A percentile compares a stretch with the other conserved stretches of the same genome.
These are phyloP conservation scores for Lathyrus oleraceus DNA, from an alignment of 306 rosid genomes.

Conservation along the genomic window DNA sequence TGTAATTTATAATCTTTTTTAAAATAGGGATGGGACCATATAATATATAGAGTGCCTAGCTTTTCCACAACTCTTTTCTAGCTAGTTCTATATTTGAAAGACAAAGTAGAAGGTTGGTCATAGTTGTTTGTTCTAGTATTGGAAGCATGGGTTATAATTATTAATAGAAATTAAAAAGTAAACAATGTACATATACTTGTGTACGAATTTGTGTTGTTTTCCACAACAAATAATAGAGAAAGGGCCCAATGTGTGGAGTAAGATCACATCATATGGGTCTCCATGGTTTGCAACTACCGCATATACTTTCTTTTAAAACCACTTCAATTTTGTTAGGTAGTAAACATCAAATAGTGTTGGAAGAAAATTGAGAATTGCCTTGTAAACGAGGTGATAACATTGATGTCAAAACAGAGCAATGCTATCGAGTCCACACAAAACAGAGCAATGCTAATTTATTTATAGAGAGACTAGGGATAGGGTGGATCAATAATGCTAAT, in stretches of 20 bases:
- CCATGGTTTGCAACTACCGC: constrained; percentile 36
- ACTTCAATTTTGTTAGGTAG: constrained; percentile 40
- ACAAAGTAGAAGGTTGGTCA: constrained; percentile 26
- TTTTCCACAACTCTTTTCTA: constrained; percentile 27
- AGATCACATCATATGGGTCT: constrained; percentile 54
- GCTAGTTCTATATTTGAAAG: constrained; percentile 26
- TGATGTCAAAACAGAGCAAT: neutral
- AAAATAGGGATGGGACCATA: constrained; percentile 42
- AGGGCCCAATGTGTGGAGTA: constrained; percentile 26
- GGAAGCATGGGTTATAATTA: neutral
- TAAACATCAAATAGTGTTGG: constrained; percentile 38
- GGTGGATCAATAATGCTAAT: too few species aligned
- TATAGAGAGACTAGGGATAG: too few species aligned
- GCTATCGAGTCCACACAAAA: too few species aligned
- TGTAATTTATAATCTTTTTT: constrained; percentile 29
- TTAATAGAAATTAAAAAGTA: neutral
- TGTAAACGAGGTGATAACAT: neutral
- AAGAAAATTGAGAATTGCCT: neutral
- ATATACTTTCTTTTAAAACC: constrained; percentile 52
- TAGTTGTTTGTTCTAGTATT: constrained; percentile 11
- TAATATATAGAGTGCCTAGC: constrained; percentile 4
- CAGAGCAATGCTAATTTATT: too few species aligned
- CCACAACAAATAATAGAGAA: constrained; percentile 2
- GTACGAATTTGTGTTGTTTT: neutral
- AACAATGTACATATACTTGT: neutral